Base-by-base conservation (phyloP, 164 flowering plant genomes). In the Vitis labrusca region DNA sequence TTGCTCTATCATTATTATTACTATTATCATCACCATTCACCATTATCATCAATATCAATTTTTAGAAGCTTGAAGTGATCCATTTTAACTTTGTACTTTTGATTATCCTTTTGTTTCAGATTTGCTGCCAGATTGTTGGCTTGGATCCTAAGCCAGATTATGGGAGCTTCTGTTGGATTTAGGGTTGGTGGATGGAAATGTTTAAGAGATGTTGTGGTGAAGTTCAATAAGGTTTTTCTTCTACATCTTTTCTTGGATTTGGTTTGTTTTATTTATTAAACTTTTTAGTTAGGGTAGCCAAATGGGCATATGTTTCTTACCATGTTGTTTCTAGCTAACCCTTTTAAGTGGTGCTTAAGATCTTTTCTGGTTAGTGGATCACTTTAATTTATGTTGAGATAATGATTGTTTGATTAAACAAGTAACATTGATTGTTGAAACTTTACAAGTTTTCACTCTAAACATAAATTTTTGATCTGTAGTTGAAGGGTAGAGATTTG, bases 181-280 rank as follows among this genome's bases (percentile, higher is more conserved):
- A 88, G 94, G 4, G 84, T 96, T 82, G 94, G 94, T 67, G 99
- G 99, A 67, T 93, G 97, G 94, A 96, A 93, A 80, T 91, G 97
- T 71, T 77, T 93, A 62, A 85, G 93, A 73, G 99, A 96, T 71
- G 85, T 96, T 51, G 84, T 84, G 69, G 88, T 96, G 84, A 93
- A 88, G 82, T 96, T 96, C 76, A 87, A 83, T 68, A 96, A 96
- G 97, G 98, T 92, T 73, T 49, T 63, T 65, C 29, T 72, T 61
- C 19, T 51, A 48, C 47, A 27, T 51, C 29, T n/a, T 64, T 23
- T 29, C 37, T 23, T 6, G 50, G 13, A 10, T 56, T 59, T 9
- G 37, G 49, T 65, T 65, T 66, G 53, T 48, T 17, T 29, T 13
- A 37, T 59, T 17, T 61, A 50, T 49, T 48, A 13, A 5, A 47